These are phyloP conservation scores for Geranium brycei DNA, from an alignment of 345 rosid species.

Conservation along the genomic window DNA sequence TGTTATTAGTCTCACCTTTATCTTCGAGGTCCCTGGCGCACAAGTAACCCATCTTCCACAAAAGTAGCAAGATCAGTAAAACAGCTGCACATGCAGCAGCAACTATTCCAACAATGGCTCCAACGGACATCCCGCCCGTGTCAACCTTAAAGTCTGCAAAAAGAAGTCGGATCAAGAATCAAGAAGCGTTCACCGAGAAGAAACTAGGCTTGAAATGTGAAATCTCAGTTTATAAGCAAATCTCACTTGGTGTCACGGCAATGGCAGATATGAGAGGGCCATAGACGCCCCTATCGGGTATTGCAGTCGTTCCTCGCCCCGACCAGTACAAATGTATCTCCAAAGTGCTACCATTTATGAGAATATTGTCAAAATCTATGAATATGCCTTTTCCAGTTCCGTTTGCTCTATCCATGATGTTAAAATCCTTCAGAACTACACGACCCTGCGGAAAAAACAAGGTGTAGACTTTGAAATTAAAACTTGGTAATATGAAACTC, in stretches of 20 bases:
- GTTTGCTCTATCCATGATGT: constrained; percentile 61
- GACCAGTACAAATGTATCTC: constrained; percentile 69
- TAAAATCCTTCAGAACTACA: constrained; percentile 36
- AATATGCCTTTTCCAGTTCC: constrained; percentile 40
- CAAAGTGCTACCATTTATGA: constrained; percentile 49
- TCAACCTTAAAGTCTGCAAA: constrained; percentile 55
- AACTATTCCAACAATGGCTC: constrained; percentile 59
- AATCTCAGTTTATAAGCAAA: not conserved
- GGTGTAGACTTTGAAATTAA: not conserved
- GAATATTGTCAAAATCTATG: constrained; percentile 18
- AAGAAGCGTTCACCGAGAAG: not conserved
- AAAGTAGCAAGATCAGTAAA: constrained; percentile 26
- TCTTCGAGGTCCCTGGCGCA: constrained; percentile 44
- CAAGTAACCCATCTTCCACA: constrained; percentile 38
- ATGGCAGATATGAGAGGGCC: constrained; percentile 90
- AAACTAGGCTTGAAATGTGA: not conserved
- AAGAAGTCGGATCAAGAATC: not conserved
- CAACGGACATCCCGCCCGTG: constrained; percentile 37
- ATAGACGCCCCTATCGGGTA: constrained; percentile 57
- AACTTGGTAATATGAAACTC: too few species aligned
- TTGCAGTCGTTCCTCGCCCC: constrained; percentile 62
- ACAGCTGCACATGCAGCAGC: constrained; percentile 31
- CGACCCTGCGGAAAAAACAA: constrained; percentile 36
- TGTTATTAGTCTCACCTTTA: constrained; percentile 25
- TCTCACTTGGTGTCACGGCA: constrained; percentile 62